Percentiles rank a stretch among this genome's conserved stretches.
These are phyloP conservation scores for Xylaria nigripes DNA, from an alignment of 495 filamentous ascomycete genomes.

Conservation along the genomic window DNA sequence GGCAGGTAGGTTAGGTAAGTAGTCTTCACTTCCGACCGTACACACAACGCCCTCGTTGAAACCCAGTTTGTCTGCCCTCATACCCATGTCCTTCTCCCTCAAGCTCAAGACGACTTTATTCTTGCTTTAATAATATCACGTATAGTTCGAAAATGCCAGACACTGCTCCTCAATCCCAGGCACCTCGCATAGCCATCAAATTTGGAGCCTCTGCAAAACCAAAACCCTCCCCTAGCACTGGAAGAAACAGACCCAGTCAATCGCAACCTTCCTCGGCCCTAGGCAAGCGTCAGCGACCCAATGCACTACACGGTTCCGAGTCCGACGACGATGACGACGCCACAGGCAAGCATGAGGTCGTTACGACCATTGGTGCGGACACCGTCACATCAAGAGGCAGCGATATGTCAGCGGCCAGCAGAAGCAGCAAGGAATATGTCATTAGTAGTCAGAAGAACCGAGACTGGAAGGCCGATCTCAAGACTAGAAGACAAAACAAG, in stretches of 20 bases:
- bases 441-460: constrained; percentile 61
- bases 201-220: constrained; percentile 21
- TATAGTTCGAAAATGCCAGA: constrained; percentile 18
- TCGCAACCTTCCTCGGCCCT: constrained; percentile 26
- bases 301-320: constrained; percentile 26
- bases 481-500: constrained; percentile 37
- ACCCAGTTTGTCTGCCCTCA: too few relatives aligned
- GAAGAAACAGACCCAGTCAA: constrained; percentile 23
- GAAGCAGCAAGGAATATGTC: constrained; percentile 34
- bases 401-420: constrained; percentile 10
- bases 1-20: too few relatives aligned
- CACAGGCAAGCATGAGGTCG: constrained; percentile 23
- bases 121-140: background rate
- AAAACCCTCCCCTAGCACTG: constrained; percentile 12
- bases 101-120: background rate
- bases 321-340: constrained; percentile 26
- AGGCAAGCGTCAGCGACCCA: constrained; percentile 32
- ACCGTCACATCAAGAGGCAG: constrained; percentile 13
- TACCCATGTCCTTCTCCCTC: background rate
- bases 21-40: too few relatives aligned
- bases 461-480: constrained; percentile 61
- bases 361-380: constrained; percentile 33
- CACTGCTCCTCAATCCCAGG: background rate
- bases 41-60: too few relatives aligned
- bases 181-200: constrained; percentile 32